Evolutionary conservation across 495 filamentous ascomycete genomes (phyloP).

Genomic region (Penicillium fimorum): DNA sequence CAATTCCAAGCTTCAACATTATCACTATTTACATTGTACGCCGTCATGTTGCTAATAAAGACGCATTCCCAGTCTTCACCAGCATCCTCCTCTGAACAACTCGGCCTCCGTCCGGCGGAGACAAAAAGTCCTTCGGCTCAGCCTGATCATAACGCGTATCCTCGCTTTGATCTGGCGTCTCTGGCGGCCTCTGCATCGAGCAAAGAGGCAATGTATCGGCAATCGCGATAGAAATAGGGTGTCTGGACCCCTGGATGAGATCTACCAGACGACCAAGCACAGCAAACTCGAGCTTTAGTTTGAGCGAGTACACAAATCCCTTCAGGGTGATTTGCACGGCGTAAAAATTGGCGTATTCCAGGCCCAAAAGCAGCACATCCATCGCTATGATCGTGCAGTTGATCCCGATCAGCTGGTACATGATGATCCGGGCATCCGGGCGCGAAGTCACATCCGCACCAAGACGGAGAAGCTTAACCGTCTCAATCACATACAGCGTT

Average conservation of each 20-base stretch:
- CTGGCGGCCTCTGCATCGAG: slow-evolving; percentile 18
- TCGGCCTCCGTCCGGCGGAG: slow-evolving; percentile 2
- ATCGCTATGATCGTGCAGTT: slow-evolving; percentile 53
- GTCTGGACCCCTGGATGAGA: slow-evolving; percentile 36
- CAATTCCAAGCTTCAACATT: neutral
- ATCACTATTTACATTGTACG: neutral
- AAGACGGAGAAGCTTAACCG: slow-evolving; percentile 48
- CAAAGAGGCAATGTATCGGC: slow-evolving; percentile 30
- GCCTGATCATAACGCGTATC: slow-evolving; percentile 9
- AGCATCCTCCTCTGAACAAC: slow-evolving; percentile 19
- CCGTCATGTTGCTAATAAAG: neutral
- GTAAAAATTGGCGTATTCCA: slow-evolving; percentile 54
- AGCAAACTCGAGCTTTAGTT: slow-evolving; percentile 62
- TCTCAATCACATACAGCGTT: slow-evolving; percentile 56
- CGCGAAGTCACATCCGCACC: slow-evolving; percentile 32
- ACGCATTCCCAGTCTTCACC: slow-evolving; percentile 10
- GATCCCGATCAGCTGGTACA: slow-evolving; percentile 55
- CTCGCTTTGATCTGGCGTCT: slow-evolving; percentile 10
- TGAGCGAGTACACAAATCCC: slow-evolving; percentile 60
- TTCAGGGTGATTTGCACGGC: slow-evolving; percentile 57
- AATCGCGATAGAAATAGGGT: slow-evolving; percentile 28
- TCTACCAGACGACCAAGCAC: slow-evolving; percentile 55
- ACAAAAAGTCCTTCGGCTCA: slow-evolving; percentile 23
- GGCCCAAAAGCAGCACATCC: slow-evolving; percentile 47
- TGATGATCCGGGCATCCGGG: slow-evolving; percentile 43